These are phyloP conservation scores for Volvariella surrecta DNA, from an alignment of 1,284 basidiomycete genomes.

Conservation along the genomic window DNA sequence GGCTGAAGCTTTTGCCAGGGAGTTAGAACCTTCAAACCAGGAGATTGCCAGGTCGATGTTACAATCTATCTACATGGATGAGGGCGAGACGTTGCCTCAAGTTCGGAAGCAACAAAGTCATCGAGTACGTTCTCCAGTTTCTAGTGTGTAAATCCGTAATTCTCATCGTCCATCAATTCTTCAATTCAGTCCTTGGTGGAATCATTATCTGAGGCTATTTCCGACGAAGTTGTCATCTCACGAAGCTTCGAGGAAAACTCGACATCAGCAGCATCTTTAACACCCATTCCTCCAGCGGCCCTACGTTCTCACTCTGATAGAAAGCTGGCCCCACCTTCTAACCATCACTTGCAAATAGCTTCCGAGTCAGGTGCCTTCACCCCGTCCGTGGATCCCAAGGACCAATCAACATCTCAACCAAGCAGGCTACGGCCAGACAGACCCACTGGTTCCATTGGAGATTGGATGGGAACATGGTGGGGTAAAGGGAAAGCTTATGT, in stretches of 20 bases:
- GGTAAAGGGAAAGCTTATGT: constrained; percentile 27
- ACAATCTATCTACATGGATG: constrained; percentile 58
- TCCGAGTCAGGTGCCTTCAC: background rate
- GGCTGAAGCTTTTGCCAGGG: constrained; percentile 44
- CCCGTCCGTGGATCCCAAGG: background rate
- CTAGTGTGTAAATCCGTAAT: no score
- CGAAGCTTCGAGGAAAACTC: constrained; percentile 21
- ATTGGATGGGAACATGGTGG: constrained; percentile 67
- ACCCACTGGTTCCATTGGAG: constrained; percentile 30
- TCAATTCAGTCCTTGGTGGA: constrained; percentile 69
- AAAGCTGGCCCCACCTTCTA: constrained; percentile 1
- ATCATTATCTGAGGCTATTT: constrained; percentile 63
- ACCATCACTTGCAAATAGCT: constrained; percentile 1
- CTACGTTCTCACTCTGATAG: background rate
- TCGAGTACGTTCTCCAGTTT: constrained; percentile 37
- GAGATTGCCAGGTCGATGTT: constrained; percentile 58
- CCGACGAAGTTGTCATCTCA: constrained; percentile 42
- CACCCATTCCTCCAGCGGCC: constrained; percentile 16
- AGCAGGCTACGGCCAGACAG: constrained; percentile 21
- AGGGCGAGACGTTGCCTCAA: constrained; percentile 41
- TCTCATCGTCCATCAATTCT: no score
- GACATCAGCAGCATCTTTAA: constrained; percentile 11
- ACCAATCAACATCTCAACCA: background rate
- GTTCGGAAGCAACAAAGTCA: constrained; percentile 50
- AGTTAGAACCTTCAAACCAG: constrained; percentile 50